Conservation (phyloP, 208 protist species). For the Leishmania mexicana region DNA sequence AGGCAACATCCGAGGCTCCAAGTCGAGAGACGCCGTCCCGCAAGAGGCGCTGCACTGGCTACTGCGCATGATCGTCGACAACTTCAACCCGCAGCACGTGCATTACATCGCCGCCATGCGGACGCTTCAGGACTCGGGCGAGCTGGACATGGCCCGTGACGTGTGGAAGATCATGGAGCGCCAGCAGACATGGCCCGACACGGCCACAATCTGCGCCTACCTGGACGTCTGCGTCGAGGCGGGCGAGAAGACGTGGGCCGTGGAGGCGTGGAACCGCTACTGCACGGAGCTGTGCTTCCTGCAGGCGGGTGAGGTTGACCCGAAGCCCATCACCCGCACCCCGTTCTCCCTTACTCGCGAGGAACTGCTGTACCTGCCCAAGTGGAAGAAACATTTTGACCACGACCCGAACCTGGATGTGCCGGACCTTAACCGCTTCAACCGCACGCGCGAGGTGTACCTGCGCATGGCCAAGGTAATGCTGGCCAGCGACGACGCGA, state of each 20-base stretch:
- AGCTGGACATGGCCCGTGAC: slow-evolving; percentile 91
- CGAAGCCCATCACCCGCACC: slow-evolving; percentile 87
- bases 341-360: slow-evolving; percentile 88
- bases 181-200: slow-evolving; percentile 91
- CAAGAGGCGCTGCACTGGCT: slow-evolving; percentile 93
- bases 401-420: slow-evolving; percentile 93
- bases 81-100: slow-evolving; percentile 93
- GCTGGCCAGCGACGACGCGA: slow-evolving; percentile 55
- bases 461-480: slow-evolving; percentile 81
- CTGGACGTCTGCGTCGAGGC: slow-evolving; percentile 81
- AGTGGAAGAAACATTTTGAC: slow-evolving; percentile 95
- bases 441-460: slow-evolving; percentile 90
- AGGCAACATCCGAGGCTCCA: slow-evolving; percentile 62
- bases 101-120: slow-evolving; percentile 92
- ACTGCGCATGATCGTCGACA: slow-evolving; percentile 93
- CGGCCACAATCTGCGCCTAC: slow-evolving; percentile 86
- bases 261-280: slow-evolving; percentile 92
- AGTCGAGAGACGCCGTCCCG: slow-evolving; percentile 45
- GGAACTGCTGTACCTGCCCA: slow-evolving; percentile 89
- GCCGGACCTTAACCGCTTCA: slow-evolving; percentile 91
- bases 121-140: slow-evolving; percentile 67
- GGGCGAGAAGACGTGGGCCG: slow-evolving; percentile 81
- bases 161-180: slow-evolving; percentile 94
- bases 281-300: slow-evolving; percentile 88
- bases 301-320: slow-evolving; percentile 78